These are phyloP conservation scores for Trifolium fragiferum DNA, from an alignment of 306 rosid species.

Conservation along the genomic window DNA sequence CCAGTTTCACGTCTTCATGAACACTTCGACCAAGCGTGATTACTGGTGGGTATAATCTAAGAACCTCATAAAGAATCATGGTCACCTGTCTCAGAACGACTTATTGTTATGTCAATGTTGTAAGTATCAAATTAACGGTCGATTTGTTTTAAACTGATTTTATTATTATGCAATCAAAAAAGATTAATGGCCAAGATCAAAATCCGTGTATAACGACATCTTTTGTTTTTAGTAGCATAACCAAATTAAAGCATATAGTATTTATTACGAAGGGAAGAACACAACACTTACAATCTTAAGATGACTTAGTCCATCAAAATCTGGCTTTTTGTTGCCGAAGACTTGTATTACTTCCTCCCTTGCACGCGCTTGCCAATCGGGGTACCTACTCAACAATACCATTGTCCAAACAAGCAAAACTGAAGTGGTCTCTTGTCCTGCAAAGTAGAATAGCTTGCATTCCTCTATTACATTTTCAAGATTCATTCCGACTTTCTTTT, in stretches of 20 bases:
- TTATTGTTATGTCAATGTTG: background rate
- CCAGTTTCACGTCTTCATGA: conserved; percentile 39
- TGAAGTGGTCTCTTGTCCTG: conserved; percentile 1
- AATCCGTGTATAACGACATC: background rate
- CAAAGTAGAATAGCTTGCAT: conserved; percentile 1
- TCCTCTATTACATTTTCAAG: conserved; percentile 4
- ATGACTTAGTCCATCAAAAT: background rate
- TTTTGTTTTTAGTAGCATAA: too few species aligned
- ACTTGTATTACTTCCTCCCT: conserved; percentile 6
- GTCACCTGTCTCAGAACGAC: conserved; percentile 25
- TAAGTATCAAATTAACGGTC: background rate
- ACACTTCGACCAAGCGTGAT: background rate
- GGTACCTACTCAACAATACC: background rate
- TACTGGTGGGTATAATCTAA: conserved; percentile 59
- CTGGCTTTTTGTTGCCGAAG: background rate
- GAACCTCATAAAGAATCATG: conserved; percentile 69
- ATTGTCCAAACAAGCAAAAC: background rate
- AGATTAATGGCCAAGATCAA: background rate
- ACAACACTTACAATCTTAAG: conserved; percentile 3
- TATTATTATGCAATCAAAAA: background rate
- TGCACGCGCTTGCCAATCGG: conserved; percentile 1
- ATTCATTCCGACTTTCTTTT: background rate
- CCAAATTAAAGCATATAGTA: background rate
- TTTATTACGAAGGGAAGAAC: background rate
- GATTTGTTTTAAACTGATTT: too few species aligned